These are phyloP conservation scores for Saturnispora zaruensis DNA, from an alignment of 805 yeast genomes.

Conservation along the genomic window DNA sequence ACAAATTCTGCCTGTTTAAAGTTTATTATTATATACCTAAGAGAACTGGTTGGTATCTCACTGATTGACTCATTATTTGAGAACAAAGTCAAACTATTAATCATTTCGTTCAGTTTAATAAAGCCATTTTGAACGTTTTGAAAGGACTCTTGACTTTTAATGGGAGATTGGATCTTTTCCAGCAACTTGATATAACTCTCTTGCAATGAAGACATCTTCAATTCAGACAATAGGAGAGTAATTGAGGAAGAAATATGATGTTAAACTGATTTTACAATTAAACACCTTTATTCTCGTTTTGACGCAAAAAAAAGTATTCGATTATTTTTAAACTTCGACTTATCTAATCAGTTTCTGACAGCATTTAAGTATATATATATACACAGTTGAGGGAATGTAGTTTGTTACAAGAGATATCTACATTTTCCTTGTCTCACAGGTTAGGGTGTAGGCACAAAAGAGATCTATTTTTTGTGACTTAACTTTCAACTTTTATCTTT, in stretches of 20 bases:
- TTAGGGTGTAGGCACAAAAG: not conserved
- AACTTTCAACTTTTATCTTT: conserved; percentile 1
- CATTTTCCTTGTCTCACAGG: not conserved
- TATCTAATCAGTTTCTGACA: not conserved
- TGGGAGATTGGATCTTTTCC: not conserved
- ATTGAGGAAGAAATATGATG: not conserved
- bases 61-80: conserved; percentile 13
- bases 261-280: not conserved
- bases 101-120: conserved; percentile 3
- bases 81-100: conserved; percentile 7
- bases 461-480: not conserved
- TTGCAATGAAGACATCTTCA: not conserved
- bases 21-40: conserved; percentile 2
- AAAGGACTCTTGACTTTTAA: conserved; percentile 6
- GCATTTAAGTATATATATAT: not conserved
- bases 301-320: not conserved
- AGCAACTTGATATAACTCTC: not conserved
- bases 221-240: not conserved
- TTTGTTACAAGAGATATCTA: not conserved
- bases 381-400: not conserved
- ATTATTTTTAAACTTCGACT: not conserved
- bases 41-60: conserved; percentile 5
- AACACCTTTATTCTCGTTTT: not conserved
- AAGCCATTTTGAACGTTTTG: conserved; percentile 11
- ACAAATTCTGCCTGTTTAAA: conserved; percentile 13